These are phyloP conservation scores for Rhodosporidiobolus odoratus DNA, from an alignment of 768 basidiomycete genomes.

Conservation along the genomic window DNA sequence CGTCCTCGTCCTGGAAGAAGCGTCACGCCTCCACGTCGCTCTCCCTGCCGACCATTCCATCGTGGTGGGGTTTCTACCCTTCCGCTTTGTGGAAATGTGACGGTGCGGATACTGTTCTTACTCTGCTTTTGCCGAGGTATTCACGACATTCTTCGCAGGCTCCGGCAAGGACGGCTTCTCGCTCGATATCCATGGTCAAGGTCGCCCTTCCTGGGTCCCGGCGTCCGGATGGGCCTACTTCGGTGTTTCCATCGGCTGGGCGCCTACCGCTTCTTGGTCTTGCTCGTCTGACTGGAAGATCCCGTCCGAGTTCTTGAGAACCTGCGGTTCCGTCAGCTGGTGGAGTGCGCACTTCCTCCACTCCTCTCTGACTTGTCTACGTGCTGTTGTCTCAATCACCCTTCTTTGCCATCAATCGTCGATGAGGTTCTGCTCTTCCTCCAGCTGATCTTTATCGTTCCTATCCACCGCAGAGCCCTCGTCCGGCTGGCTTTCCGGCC, in stretches of 20 bases:
- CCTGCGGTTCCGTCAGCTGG: background rate
- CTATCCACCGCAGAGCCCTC: background rate
- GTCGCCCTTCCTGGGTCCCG: slow-evolving; percentile 20
- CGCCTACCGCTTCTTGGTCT: background rate
- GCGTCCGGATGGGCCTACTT: slow-evolving; percentile 17
- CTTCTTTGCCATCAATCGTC: background rate
- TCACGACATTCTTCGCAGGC: background rate
- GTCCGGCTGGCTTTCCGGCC: background rate
- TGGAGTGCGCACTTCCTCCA: background rate
- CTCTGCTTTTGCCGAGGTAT: background rate
- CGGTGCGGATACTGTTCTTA: background rate
- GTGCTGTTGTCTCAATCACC: too few relatives aligned
- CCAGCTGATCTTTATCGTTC: background rate
- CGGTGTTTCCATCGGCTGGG: slow-evolving; percentile 4
- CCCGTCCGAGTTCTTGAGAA: background rate
- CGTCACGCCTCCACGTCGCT: background rate
- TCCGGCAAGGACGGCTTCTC: slow-evolving; percentile 16
- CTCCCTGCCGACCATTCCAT: background rate
- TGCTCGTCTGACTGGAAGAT: background rate
- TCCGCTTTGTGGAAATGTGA: slow-evolving; percentile 3
- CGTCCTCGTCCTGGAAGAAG: slow-evolving; percentile 5
- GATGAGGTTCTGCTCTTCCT: background rate
- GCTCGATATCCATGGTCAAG: slow-evolving; percentile 16
- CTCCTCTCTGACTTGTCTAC: background rate
- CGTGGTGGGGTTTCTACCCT: background rate